These are phyloP conservation scores for Podaxis sp. DNA, from an alignment of 768 basidiomycete species.

Conservation along the genomic window DNA sequence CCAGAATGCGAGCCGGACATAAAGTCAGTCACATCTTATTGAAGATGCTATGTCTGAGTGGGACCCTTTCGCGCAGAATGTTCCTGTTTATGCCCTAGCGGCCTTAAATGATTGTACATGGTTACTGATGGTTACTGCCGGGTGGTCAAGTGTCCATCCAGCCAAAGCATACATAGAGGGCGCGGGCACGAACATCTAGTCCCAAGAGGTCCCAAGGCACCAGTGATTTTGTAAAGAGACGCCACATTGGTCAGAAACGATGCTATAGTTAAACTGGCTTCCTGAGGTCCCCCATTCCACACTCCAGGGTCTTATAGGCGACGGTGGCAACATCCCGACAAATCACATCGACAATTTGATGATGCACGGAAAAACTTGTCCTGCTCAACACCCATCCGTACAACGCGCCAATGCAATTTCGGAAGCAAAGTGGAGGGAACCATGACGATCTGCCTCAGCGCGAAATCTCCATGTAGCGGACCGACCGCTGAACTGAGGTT, in stretches of 20 bases:
- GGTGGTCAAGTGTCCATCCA: neutral
- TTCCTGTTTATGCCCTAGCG: neutral
- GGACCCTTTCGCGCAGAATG: neutral
- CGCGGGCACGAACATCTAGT: neutral
- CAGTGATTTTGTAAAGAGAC: conserved; percentile 13
- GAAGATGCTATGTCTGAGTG: neutral
- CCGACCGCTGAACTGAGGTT: conserved; percentile 6
- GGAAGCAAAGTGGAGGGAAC: conserved; percentile 1
- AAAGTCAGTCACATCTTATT: neutral
- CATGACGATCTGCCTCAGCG: neutral
- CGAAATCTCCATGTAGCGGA: conserved; percentile 8
- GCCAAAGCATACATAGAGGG: neutral
- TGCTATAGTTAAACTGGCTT: conserved; percentile 11
- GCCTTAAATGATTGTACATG: too few species aligned
- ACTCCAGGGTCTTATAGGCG: neutral
- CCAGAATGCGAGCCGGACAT: neutral
- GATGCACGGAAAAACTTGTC: conserved; percentile 2
- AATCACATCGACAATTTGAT: neutral
- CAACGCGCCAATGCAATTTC: neutral
- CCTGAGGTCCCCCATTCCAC: neutral
- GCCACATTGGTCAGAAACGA: conserved; percentile 6
- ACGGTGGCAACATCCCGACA: neutral
- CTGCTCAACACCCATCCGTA: neutral
- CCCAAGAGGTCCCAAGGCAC: conserved; percentile 12
- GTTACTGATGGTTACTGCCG: too few species aligned